Evolutionary conservation across 2,329 filamentous ascomycete genomes (phyloP).

Genomic region (Acarospora socialis): DNA sequence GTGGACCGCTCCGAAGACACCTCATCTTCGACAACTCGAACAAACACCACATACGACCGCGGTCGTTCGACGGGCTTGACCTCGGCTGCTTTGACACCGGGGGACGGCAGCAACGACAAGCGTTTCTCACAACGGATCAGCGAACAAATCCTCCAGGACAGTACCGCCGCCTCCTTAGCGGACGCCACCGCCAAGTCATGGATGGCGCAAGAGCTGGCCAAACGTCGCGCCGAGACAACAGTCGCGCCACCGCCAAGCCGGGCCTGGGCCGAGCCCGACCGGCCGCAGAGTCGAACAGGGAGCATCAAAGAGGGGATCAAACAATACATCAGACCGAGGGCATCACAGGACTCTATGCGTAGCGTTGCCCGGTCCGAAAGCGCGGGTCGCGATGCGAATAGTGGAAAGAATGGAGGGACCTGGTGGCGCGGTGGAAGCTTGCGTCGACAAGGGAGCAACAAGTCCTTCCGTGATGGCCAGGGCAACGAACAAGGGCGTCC

Average conservation of each 20-base stretch:
- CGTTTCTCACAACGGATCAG: slow-evolving; percentile 3
- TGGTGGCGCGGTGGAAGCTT: slow-evolving; percentile 11
- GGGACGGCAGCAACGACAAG: slow-evolving; percentile 11
- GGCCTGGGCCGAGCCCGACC: slow-evolving; percentile 4
- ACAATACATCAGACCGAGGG: slow-evolving; percentile 11
- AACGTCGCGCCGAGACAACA: slow-evolving; percentile 8
- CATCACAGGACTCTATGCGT: slow-evolving; percentile 10
- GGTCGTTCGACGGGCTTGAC: slow-evolving; percentile 11
- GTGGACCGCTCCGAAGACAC: slow-evolving; percentile 9
- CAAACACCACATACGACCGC: slow-evolving; percentile 12
- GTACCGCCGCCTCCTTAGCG: neutral
- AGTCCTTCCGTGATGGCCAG: slow-evolving; percentile 11
- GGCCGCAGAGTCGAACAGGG: neutral
- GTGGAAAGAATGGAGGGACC: no score
- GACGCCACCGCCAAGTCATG: slow-evolving; percentile 8
- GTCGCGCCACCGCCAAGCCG: slow-evolving; percentile 9
- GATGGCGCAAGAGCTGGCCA: slow-evolving; percentile 10
- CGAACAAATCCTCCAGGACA: slow-evolving; percentile 3
- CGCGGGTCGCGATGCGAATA: no score
- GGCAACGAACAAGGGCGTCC: slow-evolving; percentile 1
- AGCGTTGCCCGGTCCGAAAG: slow-evolving; percentile 8
- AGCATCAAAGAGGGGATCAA: slow-evolving; percentile 11
- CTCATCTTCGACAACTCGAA: slow-evolving; percentile 12
- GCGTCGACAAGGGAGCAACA: slow-evolving; percentile 11
- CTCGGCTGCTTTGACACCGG: slow-evolving; percentile 10